Percentiles rank a stretch among this genome's conserved stretches.
Evolutionary conservation across 805 yeast species (phyloP).

Genomic region (Peterozyma toletana): DNA sequence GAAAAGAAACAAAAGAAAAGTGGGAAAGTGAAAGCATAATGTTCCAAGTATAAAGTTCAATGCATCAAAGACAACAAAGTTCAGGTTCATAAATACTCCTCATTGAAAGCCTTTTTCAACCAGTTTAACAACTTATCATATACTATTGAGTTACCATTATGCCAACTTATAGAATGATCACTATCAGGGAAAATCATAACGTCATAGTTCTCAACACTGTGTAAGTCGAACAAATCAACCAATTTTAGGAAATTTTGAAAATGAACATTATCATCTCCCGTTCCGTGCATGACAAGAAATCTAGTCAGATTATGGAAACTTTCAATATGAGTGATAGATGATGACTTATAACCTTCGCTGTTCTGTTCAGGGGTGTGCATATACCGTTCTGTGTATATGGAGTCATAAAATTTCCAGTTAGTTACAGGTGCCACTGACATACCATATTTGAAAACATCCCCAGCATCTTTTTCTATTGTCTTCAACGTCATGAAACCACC

Average conservation of each 20-base stretch:
- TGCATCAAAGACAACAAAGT: too few relatives aligned
- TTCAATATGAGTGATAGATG: constrained; percentile 50
- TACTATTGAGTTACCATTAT: constrained; percentile 65
- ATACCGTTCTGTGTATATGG: constrained; percentile 91
- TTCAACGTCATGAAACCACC: constrained; percentile 93
- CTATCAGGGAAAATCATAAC: constrained; percentile 76
- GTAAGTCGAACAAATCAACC: constrained; percentile 65
- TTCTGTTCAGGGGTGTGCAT: constrained; percentile 79
- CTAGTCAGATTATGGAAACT: constrained; percentile 52
- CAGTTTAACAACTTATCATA: constrained; percentile 62
- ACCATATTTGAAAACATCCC: constrained; percentile 75
- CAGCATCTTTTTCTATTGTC: constrained; percentile 75
- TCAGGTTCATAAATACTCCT: constrained; percentile 17
- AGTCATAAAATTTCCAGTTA: constrained; percentile 86
- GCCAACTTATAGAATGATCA: constrained; percentile 66
- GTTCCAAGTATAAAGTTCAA: too few relatives aligned
- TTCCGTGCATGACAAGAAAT: constrained; percentile 88
- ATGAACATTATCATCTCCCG: constrained; percentile 97
- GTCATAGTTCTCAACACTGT: constrained; percentile 78
- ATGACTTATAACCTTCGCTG: constrained; percentile 48
- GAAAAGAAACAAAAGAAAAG: too few relatives aligned
- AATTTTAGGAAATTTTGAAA: constrained; percentile 80
- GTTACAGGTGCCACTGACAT: constrained; percentile 98
- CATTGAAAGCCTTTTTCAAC: constrained; percentile 55
- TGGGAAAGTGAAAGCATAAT: too few relatives aligned